Evolutionary conservation across 164 flowering plant genomes (phyloP).

Genomic region (Vitis labrusca): DNA sequence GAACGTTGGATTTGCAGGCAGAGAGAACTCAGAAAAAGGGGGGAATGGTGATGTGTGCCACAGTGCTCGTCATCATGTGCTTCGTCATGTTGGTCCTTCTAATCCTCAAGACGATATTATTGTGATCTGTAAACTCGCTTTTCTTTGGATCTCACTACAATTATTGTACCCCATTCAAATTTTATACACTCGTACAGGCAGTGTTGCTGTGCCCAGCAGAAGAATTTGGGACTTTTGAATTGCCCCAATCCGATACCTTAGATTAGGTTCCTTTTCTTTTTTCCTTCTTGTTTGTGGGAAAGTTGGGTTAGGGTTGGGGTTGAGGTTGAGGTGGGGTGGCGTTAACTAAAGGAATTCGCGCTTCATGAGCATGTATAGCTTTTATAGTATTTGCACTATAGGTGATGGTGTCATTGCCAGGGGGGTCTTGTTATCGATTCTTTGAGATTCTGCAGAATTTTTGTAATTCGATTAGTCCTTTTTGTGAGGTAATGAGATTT

Average conservation of each 20-base stretch:
- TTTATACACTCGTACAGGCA: not conserved
- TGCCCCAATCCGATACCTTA: not conserved
- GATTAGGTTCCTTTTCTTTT: not conserved
- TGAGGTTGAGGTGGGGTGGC: not conserved
- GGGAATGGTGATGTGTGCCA: slow-evolving; percentile 91
- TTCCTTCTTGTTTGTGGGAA: not conserved
- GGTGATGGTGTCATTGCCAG: not conserved
- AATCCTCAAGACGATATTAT: slow-evolving; percentile 69
- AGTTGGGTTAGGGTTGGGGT: too few relatives aligned
- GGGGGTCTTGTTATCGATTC: slow-evolving; percentile 1
- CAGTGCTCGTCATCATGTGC: slow-evolving; percentile 87
- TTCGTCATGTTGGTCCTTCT: slow-evolving; percentile 81
- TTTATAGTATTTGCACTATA: not conserved
- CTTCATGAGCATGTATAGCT: slow-evolving; percentile 7
- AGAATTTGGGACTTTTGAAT: slow-evolving; percentile 3
- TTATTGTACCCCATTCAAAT: not conserved
- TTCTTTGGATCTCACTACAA: not conserved
- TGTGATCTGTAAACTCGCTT: slow-evolving; percentile 28
- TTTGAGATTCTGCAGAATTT: slow-evolving; percentile 3
- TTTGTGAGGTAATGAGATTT: slow-evolving; percentile 3
- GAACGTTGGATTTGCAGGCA: slow-evolving; percentile 54
- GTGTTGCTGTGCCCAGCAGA: slow-evolving; percentile 8
- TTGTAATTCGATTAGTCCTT: not conserved
- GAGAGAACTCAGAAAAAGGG: slow-evolving; percentile 86
- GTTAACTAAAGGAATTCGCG: not conserved